These are phyloP conservation scores for Globisporangium middletonii DNA, from an alignment of 352 stramenopile species.

Conservation along the genomic window DNA sequence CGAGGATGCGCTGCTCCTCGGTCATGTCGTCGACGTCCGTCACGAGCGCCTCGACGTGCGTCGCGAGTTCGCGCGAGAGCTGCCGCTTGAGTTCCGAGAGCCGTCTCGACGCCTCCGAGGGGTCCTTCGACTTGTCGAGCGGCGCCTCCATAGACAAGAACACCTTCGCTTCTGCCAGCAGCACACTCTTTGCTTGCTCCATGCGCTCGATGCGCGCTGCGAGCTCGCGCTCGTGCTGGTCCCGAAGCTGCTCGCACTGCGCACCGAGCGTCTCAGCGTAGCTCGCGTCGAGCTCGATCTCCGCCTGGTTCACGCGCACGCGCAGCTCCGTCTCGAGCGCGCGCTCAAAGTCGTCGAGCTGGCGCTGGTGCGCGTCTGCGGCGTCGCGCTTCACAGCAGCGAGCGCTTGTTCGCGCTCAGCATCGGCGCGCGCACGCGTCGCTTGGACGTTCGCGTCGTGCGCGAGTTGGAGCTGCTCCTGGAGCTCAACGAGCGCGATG, in stretches of 20 bases:
- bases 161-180: slow-evolving; percentile 40
- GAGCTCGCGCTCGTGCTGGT: slow-evolving; percentile 28
- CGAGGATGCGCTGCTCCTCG: slow-evolving; percentile 47
- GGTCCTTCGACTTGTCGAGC: background rate
- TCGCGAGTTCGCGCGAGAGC: slow-evolving; percentile 36
- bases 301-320: slow-evolving; percentile 27
- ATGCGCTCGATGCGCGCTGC: slow-evolving; percentile 36
- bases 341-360: slow-evolving; percentile 29
- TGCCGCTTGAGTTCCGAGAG: slow-evolving; percentile 38
- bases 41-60: slow-evolving; percentile 41
- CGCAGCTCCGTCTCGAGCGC: slow-evolving; percentile 39
- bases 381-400: slow-evolving; percentile 19
- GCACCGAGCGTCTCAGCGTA: slow-evolving; percentile 34
- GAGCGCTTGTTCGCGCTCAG: slow-evolving; percentile 16
- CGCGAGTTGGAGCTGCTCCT: slow-evolving; percentile 32
- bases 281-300: slow-evolving; percentile 32
- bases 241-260: slow-evolving; percentile 20
- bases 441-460: slow-evolving; percentile 23
- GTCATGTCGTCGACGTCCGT: slow-evolving; percentile 51
- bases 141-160: slow-evolving; percentile 23
- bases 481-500: slow-evolving; percentile 39
- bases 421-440: slow-evolving; percentile 20
- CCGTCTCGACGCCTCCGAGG: slow-evolving; percentile 11
- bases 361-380: slow-evolving; percentile 23
- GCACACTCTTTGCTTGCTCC: slow-evolving; percentile 31